Evolutionary conservation across 352 stramenopile species (phyloP).

Genomic region (Globisporangium emineosum): DNA sequence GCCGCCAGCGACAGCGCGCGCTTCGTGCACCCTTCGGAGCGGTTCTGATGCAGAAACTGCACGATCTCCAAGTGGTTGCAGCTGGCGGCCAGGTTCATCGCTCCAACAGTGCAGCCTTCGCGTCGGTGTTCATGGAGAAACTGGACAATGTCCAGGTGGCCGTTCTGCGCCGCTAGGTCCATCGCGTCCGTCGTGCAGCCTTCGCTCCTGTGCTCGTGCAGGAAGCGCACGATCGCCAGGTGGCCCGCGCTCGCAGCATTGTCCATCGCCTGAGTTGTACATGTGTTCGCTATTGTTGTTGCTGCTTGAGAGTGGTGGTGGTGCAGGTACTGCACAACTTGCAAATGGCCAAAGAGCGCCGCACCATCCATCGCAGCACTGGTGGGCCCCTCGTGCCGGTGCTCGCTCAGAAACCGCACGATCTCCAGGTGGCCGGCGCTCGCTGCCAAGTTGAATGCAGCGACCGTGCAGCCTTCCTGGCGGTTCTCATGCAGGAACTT

Average conservation of each 20-base stretch:
- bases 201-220: constrained; percentile 8
- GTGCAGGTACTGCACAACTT: not conserved
- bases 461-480: not conserved
- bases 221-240: constrained; percentile 14
- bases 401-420: not conserved
- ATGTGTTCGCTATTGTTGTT: not conserved
- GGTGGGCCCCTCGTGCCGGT: not conserved
- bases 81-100: constrained; percentile 10
- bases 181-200: constrained; percentile 14
- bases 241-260: constrained; percentile 6
- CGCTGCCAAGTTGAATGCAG: constrained; percentile 1
- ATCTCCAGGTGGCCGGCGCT: constrained; percentile 3
- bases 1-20: constrained; percentile 8
- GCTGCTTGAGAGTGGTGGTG: not conserved
- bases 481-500: constrained; percentile 5
- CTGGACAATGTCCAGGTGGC: constrained; percentile 1
- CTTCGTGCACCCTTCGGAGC: constrained; percentile 13
- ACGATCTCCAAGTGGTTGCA: constrained; percentile 13
- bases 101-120: constrained; percentile 11
- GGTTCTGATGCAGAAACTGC: constrained; percentile 7
- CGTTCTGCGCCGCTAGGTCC: constrained; percentile 6
- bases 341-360: not conserved
- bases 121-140: constrained; percentile 12
- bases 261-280: constrained; percentile 10
- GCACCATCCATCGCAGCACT: constrained; percentile 2